Conservation (phyloP, 768 basidiomycete species). For the Tulasnella sp. region DNA sequence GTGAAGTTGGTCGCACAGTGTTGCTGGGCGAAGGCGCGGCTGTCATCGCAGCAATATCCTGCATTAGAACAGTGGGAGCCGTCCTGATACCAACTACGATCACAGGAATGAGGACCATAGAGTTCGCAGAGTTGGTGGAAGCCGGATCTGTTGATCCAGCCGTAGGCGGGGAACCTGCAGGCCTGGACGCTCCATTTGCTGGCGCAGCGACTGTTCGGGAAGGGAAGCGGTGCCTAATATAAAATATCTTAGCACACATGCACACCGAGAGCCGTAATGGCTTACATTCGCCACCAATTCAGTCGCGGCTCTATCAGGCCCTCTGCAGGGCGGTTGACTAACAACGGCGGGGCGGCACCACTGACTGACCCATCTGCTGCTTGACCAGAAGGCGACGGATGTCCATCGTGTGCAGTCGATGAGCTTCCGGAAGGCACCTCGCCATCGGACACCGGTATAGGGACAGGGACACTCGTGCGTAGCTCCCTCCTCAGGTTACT, state of each 20-base stretch:
- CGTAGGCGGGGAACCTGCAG: background rate
- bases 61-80: slow-evolving; percentile 2
- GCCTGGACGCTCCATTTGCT: background rate
- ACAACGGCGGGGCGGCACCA: background rate
- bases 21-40: background rate
- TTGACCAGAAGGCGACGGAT: background rate
- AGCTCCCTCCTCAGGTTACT: slow-evolving; percentile 2
- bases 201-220: slow-evolving; percentile 4
- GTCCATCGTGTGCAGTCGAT: background rate
- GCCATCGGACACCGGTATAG: background rate
- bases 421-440: background rate
- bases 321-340: slow-evolving; percentile 8
- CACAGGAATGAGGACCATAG: slow-evolving; percentile 6
- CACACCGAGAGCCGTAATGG: background rate
- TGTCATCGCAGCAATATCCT: slow-evolving; percentile 7
- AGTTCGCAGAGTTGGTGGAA: background rate
- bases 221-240: slow-evolving; percentile 16
- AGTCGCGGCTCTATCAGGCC: slow-evolving; percentile 15
- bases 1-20: background rate
- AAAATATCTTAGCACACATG: background rate
- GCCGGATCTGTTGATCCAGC: slow-evolving; percentile 1
- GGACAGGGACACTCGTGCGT: background rate
- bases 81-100: slow-evolving; percentile 16
- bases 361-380: background rate
- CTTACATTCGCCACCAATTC: slow-evolving; percentile 20